These are phyloP conservation scores for Exophiala calicioides DNA, from an alignment of 2,329 filamentous ascomycete genomes.

Conservation along the genomic window DNA sequence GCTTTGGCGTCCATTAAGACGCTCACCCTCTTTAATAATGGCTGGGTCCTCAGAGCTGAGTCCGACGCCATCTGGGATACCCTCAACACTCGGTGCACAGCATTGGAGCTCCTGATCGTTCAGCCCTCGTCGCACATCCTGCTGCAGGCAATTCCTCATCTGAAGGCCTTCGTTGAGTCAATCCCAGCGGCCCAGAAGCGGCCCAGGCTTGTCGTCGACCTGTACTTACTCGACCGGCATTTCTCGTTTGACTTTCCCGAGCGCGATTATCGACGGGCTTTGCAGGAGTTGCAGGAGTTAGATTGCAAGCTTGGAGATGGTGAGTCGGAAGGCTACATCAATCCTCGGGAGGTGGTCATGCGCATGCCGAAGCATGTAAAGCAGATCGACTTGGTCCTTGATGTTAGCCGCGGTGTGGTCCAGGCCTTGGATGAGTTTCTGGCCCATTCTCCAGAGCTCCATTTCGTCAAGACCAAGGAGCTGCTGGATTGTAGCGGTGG, in stretches of 20 bases:
- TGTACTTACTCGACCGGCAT: constrained; percentile 21
- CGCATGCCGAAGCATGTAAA: constrained; percentile 19
- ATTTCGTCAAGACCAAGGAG: constrained; percentile 12
- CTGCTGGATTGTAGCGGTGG: background rate
- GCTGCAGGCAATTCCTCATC: constrained; percentile 14
- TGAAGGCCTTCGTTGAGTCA: constrained; percentile 18
- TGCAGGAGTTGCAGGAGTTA: constrained; percentile 14
- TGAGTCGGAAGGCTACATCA: background rate
- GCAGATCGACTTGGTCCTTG: constrained; percentile 18
- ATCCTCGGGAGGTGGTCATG: constrained; percentile 6
- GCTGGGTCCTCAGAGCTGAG: constrained; percentile 5
- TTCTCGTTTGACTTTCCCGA: constrained; percentile 24
- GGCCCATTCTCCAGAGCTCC: constrained; percentile 5
- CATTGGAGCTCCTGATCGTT: constrained; percentile 14
- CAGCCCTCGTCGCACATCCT: constrained; percentile 16
- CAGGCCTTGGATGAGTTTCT: constrained; percentile 18
- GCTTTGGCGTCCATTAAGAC: constrained; percentile 22
- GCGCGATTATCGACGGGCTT: constrained; percentile 14
- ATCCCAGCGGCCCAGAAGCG: constrained; percentile 1
- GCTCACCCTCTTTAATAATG: constrained; percentile 15
- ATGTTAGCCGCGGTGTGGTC: constrained; percentile 14
- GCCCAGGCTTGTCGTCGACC: constrained; percentile 19
- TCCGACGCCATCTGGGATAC: constrained; percentile 13
- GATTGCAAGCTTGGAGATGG: background rate
- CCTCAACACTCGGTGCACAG: constrained; percentile 13